Evolutionary conservation across 371 early-diverging fungal species (phyloP).

Genomic region (Thermomucor indicae-seudaticae): DNA sequence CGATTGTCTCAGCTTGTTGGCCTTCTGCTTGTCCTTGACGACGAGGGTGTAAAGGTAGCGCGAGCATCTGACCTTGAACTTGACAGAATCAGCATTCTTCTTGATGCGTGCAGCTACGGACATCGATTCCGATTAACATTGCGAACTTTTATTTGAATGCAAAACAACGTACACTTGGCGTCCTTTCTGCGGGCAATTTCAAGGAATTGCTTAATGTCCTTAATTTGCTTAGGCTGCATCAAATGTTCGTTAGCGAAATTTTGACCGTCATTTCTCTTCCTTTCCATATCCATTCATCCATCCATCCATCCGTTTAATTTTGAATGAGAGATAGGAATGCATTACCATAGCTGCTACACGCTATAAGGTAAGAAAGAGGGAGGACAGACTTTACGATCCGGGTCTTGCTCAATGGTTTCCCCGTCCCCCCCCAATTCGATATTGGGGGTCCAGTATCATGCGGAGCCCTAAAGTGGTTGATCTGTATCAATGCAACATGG

Average conservation of each 20-base stretch:
- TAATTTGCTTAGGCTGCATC: slow-evolving; percentile 92
- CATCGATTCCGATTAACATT: background rate
- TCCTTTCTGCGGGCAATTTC: slow-evolving; percentile 95
- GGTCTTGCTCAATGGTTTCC: too few species aligned
- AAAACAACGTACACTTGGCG: slow-evolving; percentile 67
- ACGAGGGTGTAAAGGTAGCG: slow-evolving; percentile 97
- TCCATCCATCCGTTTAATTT: background rate
- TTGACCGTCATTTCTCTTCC: slow-evolving; percentile 1
- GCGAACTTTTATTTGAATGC: background rate
- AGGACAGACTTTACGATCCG: background rate
- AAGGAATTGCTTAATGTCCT: slow-evolving; percentile 97
- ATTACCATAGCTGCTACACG: background rate
- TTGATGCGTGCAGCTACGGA: slow-evolving; percentile 86
- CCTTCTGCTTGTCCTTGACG: slow-evolving; percentile 95
- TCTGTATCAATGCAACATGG: too few species aligned
- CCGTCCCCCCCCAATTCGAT: too few species aligned
- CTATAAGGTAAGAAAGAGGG: background rate
- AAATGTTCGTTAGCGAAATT: too few species aligned
- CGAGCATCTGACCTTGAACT: slow-evolving; percentile 99
- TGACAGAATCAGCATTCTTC: slow-evolving; percentile 93
- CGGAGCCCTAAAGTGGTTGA: too few species aligned
- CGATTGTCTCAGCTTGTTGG: slow-evolving; percentile 92
- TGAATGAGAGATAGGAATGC: background rate
- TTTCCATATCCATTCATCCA: slow-evolving; percentile 9
- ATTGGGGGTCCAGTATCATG: too few species aligned